phyloP scores from a whole-genome alignment of 2,329 filamentous ascomycete genomes.

The Sodiomyces alkalinus region DNA sequence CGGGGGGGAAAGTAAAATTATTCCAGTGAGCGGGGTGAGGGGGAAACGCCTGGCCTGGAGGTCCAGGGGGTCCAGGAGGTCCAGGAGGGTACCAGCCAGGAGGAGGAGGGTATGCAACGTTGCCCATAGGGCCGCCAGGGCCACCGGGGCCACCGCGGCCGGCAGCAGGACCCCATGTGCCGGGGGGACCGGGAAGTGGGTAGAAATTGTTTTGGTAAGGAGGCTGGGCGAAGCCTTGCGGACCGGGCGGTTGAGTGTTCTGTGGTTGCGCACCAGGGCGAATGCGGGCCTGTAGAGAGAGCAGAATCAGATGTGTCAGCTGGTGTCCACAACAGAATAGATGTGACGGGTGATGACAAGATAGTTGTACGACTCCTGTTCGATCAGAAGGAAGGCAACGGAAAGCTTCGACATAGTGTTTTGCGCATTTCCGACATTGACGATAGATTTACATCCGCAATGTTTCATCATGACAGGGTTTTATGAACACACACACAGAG shows the following conservation, averaged over 20 bases:
- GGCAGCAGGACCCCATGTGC: conserved; percentile 38
- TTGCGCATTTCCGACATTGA: conserved; percentile 85
- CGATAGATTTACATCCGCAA: conserved; percentile 83
- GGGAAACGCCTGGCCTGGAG: conserved; percentile 60
- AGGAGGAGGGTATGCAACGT: conserved; percentile 64
- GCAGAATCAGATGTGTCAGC: conserved; percentile 10
- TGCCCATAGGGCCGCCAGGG: conserved; percentile 41
- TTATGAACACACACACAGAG: too few relatives aligned
- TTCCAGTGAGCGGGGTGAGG: conserved; percentile 35
- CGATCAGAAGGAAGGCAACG: conserved; percentile 99
- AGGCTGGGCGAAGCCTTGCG: conserved; percentile 25
- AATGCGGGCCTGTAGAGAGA: conserved; percentile 22
- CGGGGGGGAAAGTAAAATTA: conserved; percentile 46
- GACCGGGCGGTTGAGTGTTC: conserved; percentile 16
- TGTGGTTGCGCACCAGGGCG: conserved; percentile 18
- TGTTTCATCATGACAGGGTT: conserved; percentile 62
- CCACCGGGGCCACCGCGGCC: conserved; percentile 15
- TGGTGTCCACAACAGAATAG: too few relatives aligned
- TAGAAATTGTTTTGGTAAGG: conserved; percentile 32
- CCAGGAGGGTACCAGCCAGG: conserved; percentile 60
- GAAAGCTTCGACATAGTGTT: conserved; percentile 89
- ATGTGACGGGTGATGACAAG: too few relatives aligned
- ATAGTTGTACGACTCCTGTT: too few relatives aligned
- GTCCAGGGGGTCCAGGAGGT: conserved; percentile 52
- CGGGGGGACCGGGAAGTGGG: conserved; percentile 35